phyloP scores from a whole-genome alignment of 495 filamentous ascomycete species.

The Saxispiralis lemnorum region DNA sequence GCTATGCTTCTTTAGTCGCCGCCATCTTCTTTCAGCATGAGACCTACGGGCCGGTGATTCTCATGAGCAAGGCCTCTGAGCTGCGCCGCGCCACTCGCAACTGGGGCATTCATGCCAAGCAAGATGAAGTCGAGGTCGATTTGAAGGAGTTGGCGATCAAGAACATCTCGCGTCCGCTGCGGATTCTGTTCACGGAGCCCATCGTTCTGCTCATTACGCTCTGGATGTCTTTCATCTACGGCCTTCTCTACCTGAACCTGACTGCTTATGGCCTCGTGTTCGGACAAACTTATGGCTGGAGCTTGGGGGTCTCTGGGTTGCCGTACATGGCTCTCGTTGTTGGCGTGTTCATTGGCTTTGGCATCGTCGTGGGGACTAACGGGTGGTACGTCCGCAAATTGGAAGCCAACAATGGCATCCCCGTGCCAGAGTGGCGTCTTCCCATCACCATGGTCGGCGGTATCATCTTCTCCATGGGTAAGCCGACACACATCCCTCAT shows the following conservation, averaged over 20 bases:
- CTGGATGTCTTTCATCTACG: constrained; percentile 18
- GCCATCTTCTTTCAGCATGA: constrained; percentile 37
- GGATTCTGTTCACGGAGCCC: constrained; percentile 19
- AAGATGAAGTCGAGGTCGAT: constrained; percentile 37
- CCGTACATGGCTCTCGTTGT: constrained; percentile 31
- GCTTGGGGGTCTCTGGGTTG: constrained; percentile 27
- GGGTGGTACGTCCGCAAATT: constrained; percentile 14
- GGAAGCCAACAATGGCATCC: constrained; percentile 14
- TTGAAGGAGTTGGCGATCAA: constrained; percentile 16
- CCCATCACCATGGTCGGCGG: constrained; percentile 18
- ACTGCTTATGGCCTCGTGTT: constrained; percentile 34
- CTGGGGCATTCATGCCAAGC: constrained; percentile 38
- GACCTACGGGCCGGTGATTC: constrained; percentile 40
- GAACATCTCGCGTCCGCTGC: constrained; percentile 14
- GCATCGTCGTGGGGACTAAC: constrained; percentile 11
- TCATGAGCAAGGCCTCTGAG: constrained; percentile 35
- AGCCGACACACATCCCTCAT: background rate
- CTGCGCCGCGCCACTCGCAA: constrained; percentile 45
- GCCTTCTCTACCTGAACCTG: constrained; percentile 28
- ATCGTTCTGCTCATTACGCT: constrained; percentile 16
- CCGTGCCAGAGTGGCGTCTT: constrained; percentile 22
- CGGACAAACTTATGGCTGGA: constrained; percentile 33
- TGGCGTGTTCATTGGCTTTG: constrained; percentile 24
- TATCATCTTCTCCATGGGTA: constrained; percentile 15
- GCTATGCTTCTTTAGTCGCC: constrained; percentile 29